Percentiles rank a stretch among this genome's conserved stretches.
phyloP scores from a whole-genome alignment of 495 filamentous ascomycete genomes.

The Cairneyella variabilis region DNA sequence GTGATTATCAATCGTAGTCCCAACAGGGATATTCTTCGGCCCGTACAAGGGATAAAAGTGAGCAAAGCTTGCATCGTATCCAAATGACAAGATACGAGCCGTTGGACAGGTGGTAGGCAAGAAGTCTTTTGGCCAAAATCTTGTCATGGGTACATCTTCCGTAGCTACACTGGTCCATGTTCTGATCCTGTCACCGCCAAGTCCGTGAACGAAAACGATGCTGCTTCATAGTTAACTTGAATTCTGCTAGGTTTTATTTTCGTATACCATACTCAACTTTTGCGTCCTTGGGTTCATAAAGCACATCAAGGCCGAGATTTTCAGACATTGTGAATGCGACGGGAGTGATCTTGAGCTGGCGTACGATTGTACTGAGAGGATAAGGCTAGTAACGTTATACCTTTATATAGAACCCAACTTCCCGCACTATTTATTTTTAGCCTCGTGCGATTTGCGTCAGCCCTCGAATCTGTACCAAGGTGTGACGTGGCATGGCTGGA shows the following conservation, averaged over 20 bases:
- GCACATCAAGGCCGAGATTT: neutral
- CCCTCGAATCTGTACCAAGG: too few species aligned
- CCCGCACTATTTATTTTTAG: too few species aligned
- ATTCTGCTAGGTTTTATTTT: neutral
- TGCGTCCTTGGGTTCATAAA: neutral
- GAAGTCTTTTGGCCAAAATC: neutral
- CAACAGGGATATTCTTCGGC: neutral
- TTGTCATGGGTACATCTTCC: neutral
- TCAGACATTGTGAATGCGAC: too few species aligned
- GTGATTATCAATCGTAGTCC: neutral
- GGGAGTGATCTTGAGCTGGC: too few species aligned
- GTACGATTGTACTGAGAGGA: too few species aligned
- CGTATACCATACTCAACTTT: neutral
- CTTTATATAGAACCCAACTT: too few species aligned
- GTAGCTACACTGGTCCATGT: slow-evolving; percentile 9
- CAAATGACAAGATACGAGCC: neutral
- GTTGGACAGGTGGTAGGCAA: neutral
- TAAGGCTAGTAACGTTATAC: too few species aligned
- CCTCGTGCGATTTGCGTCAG: too few species aligned
- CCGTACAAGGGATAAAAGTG: neutral
- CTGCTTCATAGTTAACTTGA: neutral
- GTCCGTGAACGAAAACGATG: slow-evolving; percentile 8
- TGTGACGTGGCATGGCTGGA: too few species aligned
- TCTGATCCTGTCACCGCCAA: neutral
- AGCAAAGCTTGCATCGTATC: neutral